Percentiles rank a stretch among this genome's conserved stretches.
These are phyloP conservation scores for Phialophora expanda DNA, from an alignment of 2,329 filamentous ascomycete genomes.

Conservation along the genomic window DNA sequence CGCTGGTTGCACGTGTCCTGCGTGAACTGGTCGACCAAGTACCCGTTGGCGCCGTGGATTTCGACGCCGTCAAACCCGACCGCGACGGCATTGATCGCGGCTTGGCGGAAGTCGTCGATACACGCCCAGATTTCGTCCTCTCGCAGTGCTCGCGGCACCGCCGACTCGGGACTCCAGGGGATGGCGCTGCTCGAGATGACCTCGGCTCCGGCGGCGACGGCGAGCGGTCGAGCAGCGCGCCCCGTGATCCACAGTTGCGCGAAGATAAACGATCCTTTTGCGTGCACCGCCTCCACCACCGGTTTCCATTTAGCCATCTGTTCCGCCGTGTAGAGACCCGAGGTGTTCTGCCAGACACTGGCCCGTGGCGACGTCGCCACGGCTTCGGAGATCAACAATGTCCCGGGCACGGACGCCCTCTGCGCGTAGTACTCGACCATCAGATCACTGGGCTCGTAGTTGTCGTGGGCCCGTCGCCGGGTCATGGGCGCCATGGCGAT, in stretches of 20 bases:
- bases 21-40: constrained; percentile 59
- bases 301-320: constrained; percentile 59
- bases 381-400: constrained; percentile 44
- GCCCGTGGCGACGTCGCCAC: constrained; percentile 7
- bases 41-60: constrained; percentile 58
- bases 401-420: constrained; percentile 45
- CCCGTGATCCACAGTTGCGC: constrained; percentile 51
- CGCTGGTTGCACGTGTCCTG: constrained; percentile 55
- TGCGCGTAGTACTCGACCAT: constrained; percentile 51
- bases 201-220: not conserved
- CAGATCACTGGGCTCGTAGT: constrained; percentile 43
- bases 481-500: constrained; percentile 60
- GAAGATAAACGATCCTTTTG: constrained; percentile 56
- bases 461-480: constrained; percentile 56
- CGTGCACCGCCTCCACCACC: constrained; percentile 58
- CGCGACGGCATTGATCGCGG: constrained; percentile 58
- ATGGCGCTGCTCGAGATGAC: constrained; percentile 24
- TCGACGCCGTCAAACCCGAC: constrained; percentile 47
- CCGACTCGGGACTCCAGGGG: constrained; percentile 39
- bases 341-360: constrained; percentile 19
- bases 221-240: constrained; percentile 49
- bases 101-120: constrained; percentile 52
- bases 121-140: constrained; percentile 52
- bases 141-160: constrained; percentile 33
- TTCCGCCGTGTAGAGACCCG: constrained; percentile 36